Evolutionary conservation across 169 alveolate species (phyloP), one percentile per base, ranked within the genome.

Genomic region (Plasmodium coatneyi): DNA sequence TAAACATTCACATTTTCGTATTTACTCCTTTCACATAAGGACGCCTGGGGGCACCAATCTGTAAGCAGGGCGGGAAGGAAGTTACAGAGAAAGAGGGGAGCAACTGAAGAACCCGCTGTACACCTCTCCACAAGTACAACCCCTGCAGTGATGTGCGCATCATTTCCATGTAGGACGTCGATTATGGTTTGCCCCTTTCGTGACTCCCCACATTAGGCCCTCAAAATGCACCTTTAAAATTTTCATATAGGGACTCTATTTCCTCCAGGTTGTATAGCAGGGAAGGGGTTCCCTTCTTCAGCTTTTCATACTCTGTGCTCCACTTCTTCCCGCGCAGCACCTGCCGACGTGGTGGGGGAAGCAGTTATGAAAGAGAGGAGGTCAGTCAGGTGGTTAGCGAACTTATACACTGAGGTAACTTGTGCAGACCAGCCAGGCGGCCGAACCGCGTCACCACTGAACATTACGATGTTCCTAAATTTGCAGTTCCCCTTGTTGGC

Each of bases 21-120:
- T 76, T 74, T 86, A 41, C 41, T 86, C 41, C 30, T 86, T 12
- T 83, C 78, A 30, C 93, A 86, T 49, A 86, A 52, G 43, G 93
- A 46, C 25, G 93, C 93, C 60, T 34, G 79, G 28, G 93, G 93
- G 30, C 93, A 86, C 93, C 93, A 86, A 49, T 86, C 93, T 86
- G 82, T 14, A 1, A 9, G 83, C 19, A 9, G 25, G 49, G 49
- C 36, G 36, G 36, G 6, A 66, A 25, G 76, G 36, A n/a, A 60
- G 32, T 46, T 46, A 46, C 56, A 12, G 3, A 32, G 56, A n/a
- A 2, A 12, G 1, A 46, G n/a, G 60, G 3, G 22, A 49, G 60
- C 0, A 49, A 49, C 7, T 49, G 60, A 49, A 49, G 60, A 49
- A 16, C 60, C 22, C 22, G 25, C 60, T 49, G 22, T 49, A 49